phyloP scores from a whole-genome alignment of 1,139 yeast species.

The Protomyces arabidopsidicola region DNA sequence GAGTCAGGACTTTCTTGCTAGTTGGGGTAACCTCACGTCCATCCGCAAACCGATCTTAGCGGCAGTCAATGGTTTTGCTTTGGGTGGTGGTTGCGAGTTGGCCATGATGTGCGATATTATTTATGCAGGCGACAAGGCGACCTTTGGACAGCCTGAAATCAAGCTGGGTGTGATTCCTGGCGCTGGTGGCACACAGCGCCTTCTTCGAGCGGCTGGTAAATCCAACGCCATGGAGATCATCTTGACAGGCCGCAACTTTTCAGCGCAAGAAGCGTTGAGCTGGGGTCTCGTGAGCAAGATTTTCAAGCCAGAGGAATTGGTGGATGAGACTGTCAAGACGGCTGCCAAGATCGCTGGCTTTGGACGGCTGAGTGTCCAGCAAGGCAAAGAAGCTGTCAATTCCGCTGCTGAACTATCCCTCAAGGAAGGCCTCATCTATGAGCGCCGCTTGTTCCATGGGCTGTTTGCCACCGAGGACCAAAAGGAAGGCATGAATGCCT shows the following conservation, averaged over 20 bases:
- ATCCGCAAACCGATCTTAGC: slow-evolving; percentile 49
- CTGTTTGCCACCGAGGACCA: slow-evolving; percentile 48
- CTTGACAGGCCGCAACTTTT: slow-evolving; percentile 47
- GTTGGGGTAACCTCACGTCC: slow-evolving; percentile 42
- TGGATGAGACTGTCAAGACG: slow-evolving; percentile 47
- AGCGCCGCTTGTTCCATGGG: slow-evolving; percentile 46
- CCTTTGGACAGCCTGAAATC: slow-evolving; percentile 54
- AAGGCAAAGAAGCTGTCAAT: slow-evolving; percentile 48
- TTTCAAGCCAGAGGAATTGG: slow-evolving; percentile 43
- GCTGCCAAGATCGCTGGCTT: slow-evolving; percentile 45
- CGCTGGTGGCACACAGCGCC: slow-evolving; percentile 52
- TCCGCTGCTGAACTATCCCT: slow-evolving; percentile 43
- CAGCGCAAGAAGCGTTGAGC: slow-evolving; percentile 46
- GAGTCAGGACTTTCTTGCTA: slow-evolving; percentile 41
- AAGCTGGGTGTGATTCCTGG: slow-evolving; percentile 53
- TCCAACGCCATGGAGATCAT: slow-evolving; percentile 49
- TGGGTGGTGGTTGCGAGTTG: slow-evolving; percentile 54
- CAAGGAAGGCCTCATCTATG: slow-evolving; percentile 45
- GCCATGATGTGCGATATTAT: slow-evolving; percentile 52
- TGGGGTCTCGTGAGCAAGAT: slow-evolving; percentile 51
- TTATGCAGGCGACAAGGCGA: slow-evolving; percentile 50
- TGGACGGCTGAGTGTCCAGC: slow-evolving; percentile 47
- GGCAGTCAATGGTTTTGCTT: slow-evolving; percentile 52
- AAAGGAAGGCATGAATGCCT: slow-evolving; percentile 51
- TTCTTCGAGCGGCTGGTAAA: slow-evolving; percentile 48